Evolutionary conservation across 495 filamentous ascomycete species (phyloP), one percentile per base, ranked within the genome.

Genomic region (Neurospora tetraspora): DNA sequence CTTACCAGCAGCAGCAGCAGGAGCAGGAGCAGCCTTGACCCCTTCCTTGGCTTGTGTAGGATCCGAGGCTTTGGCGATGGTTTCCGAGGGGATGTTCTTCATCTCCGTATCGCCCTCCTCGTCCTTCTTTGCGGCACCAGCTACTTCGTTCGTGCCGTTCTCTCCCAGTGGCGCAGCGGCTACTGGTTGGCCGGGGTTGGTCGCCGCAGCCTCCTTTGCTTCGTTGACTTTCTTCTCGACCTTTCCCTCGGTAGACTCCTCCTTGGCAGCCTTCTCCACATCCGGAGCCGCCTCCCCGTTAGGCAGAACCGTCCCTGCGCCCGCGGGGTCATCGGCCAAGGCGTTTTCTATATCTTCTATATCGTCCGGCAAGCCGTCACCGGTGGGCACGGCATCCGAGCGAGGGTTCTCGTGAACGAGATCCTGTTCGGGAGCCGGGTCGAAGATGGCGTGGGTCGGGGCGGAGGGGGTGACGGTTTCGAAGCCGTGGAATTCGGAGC

Each of bases 61-160:
- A 9, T 47, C 42, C n/a, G 71, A 59, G 18, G 72, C 68, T 6
- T 47, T 45, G 39, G 70, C 68, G 16, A 59, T 14, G 53, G 14
- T 18, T 18, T 65, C 27, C 53, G 53, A 18, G 3, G 78, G 70
- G 9, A 39, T 65, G 7, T 74, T 74, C 45, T 75, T 73, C 74
- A 72, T 73, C 47, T 78, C 73, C 5, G 34, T 69, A 38, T 79
- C 79, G 39, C 73, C 45, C n/a, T 70, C 68, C 12, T n/a, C 68
- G 5, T 27, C 69, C 31, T 71, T 37, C 7, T 72, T 72, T 61
- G 72, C 47, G 42, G 73, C 68, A 36, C 47, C 36, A 61, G 69
- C 34, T 27, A 31, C 47, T 12, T 43, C 39, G 37, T 71, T 42
- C 14, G 70, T 40, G n/a, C 71, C 43, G 2, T 72, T 71, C 40